Percentiles rank a stretch among this genome's conserved stretches.
Evolutionary conservation across 2,329 filamentous ascomycete genomes (phyloP).

Genomic region (Aspergillus caelatus): DNA sequence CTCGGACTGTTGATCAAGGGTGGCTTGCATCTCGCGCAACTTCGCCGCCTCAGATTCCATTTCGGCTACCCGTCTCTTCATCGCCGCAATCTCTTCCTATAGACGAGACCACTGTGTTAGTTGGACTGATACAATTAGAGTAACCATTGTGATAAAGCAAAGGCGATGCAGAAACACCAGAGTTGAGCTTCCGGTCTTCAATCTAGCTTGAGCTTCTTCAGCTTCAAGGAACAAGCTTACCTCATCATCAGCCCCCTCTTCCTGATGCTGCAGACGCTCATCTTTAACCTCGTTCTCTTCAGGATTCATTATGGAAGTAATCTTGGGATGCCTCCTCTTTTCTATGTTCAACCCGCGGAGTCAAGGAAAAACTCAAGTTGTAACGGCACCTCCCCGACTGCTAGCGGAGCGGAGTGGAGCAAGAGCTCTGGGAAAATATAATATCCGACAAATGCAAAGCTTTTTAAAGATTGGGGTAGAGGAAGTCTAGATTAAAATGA

Average conservation of each 20-base stretch:
- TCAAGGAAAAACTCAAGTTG: constrained; percentile 20
- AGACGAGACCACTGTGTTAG: constrained; percentile 11
- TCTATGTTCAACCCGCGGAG: constrained; percentile 2
- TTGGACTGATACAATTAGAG: neutral
- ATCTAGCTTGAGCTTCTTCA: neutral
- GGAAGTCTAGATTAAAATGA: constrained; percentile 9
- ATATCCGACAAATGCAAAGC: constrained; percentile 20
- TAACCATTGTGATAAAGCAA: neutral
- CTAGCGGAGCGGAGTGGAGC: constrained; percentile 17
- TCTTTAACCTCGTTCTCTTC: constrained; percentile 42
- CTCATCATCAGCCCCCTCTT: constrained; percentile 50
- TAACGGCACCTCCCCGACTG: constrained; percentile 20
- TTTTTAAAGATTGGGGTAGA: constrained; percentile 9
- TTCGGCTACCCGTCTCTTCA: constrained; percentile 84
- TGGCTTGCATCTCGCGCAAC: constrained; percentile 83
- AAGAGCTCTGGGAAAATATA: constrained; percentile 14
- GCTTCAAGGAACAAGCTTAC: constrained; percentile 30
- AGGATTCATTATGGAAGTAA: constrained; percentile 33
- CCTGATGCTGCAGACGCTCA: constrained; percentile 41
- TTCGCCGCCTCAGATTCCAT: constrained; percentile 90
- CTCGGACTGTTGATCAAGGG: constrained; percentile 80
- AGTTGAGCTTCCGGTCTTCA: neutral
- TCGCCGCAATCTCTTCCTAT: constrained; percentile 78
- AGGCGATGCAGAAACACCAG: neutral
- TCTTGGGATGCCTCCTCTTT: neutral